Base-by-base conservation (phyloP, 2,329 filamentous ascomycete genomes). In the Aspergillus pseudoglaucus region DNA sequence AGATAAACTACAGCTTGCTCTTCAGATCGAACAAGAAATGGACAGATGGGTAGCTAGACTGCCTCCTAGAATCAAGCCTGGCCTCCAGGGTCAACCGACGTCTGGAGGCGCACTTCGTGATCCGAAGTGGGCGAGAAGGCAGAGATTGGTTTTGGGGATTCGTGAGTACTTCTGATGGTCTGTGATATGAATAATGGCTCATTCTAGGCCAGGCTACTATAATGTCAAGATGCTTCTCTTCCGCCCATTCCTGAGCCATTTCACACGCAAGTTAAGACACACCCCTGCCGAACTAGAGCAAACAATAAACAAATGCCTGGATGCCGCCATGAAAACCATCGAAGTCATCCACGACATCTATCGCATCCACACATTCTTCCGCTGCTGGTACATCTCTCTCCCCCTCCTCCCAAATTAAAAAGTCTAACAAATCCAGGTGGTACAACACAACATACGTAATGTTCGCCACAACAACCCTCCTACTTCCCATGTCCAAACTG, bases 361-460 rank as follows among this genome's bases (percentile, higher is more conserved):
- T 42, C 57, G 60, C 22, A 55, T 64, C 4, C 67, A 72, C 45
- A 60, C 60, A 1, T 72, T 69, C 49, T 72, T 72, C 56, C 66
- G 68, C 38, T 71, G 67, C 49, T 73, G 70, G 70, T 71, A 56
- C 10, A 56, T 50, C 42, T 12, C 1, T 23, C 17, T 6, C 1
- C 6, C 0, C 32, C 8, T 3, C 2, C 5, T 7, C 33, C 12
- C 17, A 3, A 17, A 8, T 18, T 20, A 9, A 1, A 18, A 6
- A 17, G 3, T 37, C 30, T 53, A 38, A 54, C 18, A 22, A 15
- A 2, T 12, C 4, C 39, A 70, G 67, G 67, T 70, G 67, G 64
- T 72, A 73, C 46, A 72, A 73, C 49, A 64, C 66, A 38, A 71
- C 68, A 0, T 73, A 71, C 41, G 61, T 70, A 3, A 66, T 69